Percentiles rank a stretch among this genome's conserved stretches.
Evolutionary conservation across 306 rosid genomes (phyloP).

Genomic region (Vachellia pachyceras): DNA sequence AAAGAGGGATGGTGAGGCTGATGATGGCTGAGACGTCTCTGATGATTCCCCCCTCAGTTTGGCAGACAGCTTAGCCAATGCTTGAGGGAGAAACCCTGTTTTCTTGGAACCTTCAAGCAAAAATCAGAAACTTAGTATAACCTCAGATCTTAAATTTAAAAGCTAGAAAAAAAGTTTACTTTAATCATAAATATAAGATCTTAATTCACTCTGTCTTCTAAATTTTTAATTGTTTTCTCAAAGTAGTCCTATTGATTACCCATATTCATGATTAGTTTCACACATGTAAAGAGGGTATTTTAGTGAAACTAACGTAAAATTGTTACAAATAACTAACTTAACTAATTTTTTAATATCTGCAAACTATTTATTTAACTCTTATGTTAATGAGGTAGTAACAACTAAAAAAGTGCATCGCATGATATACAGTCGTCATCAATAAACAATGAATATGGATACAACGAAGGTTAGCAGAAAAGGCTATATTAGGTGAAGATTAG

Average conservation of each 20-base stretch:
- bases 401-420: background rate
- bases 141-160: no score
- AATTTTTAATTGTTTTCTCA: no score
- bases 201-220: no score
- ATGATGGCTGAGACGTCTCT: conserved; percentile 44
- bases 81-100: conserved; percentile 38
- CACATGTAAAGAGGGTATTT: no score
- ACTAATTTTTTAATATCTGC: no score
- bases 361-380: no score
- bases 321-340: no score
- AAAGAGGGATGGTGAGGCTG: conserved; percentile 48
- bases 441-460: background rate
- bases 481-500: background rate
- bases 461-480: background rate
- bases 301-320: no score
- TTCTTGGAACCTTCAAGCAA: conserved; percentile 59
- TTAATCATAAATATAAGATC: no score
- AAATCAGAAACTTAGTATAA: conserved; percentile 23
- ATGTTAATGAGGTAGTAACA: background rate
- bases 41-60: conserved; percentile 61
- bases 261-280: no score
- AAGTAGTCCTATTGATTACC: no score
- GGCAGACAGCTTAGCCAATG: conserved; percentile 55
- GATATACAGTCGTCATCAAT: background rate
- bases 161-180: no score